Base-by-base conservation (phyloP, 345 rosid genomes). In the Salix caprea region DNA sequence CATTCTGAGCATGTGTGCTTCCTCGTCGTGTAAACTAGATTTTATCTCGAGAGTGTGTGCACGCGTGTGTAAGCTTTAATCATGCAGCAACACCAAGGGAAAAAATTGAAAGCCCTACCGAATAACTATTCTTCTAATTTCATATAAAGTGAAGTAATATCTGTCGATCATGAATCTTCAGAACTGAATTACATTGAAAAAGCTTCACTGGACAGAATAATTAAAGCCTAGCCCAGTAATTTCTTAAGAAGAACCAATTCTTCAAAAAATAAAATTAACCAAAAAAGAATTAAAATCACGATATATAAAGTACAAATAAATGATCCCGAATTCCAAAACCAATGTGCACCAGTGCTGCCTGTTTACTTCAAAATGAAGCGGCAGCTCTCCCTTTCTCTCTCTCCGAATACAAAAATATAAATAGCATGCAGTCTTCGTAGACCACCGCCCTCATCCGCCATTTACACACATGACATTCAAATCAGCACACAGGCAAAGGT, bases 401-500 rank as follows among this genome's bases (percentile, higher is more conserved):
- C 44, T 60, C 46, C 56, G 39, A 44, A 56, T 69, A 65, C n/a
- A 42, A 61, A 39, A 26, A 67, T 48, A 74, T 28, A 46, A 37
- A 78, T 36, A 76, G 58, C 62, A 56, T 24, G 77, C 39, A 52
- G 42, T 1, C 2, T 11, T 21, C 21, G 67, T 32, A 39, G 64
- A 40, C 65, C 90, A 78, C 88, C 90, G 90, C 87, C 85, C 82
- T 76, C 44, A 40, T 78, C 90, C 78, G 83, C 88, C 90, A 85
- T 80, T 87, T 76, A 75, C 81, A 78, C 74, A 11, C 70, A 66
- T 72, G 83, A 78, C 85, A 81, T 85, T 81, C 82, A 79, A 62
- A 73, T 64, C 80, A 61, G 72, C 48, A 52, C 79, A 32, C 65
- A 36, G 75, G 23, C 74, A 36, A 50, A 26, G 56, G 58, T n/a